Evolutionary conservation across 1,284 basidiomycete species (phyloP).

Genomic region (Heterobasidion parviporum): DNA sequence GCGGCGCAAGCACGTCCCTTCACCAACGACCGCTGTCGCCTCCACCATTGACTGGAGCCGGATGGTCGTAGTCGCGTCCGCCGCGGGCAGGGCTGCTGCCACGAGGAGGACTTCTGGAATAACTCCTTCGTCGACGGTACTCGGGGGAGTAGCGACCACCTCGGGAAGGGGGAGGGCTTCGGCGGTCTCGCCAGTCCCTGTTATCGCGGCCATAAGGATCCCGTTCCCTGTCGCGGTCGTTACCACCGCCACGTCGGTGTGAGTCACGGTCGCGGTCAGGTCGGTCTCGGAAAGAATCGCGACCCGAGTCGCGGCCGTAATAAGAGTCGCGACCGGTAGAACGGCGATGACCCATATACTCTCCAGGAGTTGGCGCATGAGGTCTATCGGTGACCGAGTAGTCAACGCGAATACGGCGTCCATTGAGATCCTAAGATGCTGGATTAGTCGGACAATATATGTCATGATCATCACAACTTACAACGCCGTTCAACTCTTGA

Average conservation of each 20-base stretch:
- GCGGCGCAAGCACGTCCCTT: slow-evolving; percentile 3
- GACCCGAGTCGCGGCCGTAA: slow-evolving; percentile 29
- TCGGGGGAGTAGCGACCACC: slow-evolving; percentile 65
- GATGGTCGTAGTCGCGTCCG: slow-evolving; percentile 41
- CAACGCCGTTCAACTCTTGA: slow-evolving; percentile 86
- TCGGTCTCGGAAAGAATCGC: slow-evolving; percentile 27
- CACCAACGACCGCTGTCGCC: slow-evolving; percentile 3
- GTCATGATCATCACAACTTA: slow-evolving; percentile 32
- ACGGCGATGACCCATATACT: slow-evolving; percentile 92
- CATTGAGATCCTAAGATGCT: slow-evolving; percentile 70
- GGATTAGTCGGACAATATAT: background rate
- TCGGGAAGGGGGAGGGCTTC: slow-evolving; percentile 56
- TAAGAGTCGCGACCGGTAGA: slow-evolving; percentile 57
- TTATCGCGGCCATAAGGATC: slow-evolving; percentile 31
- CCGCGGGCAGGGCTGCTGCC: slow-evolving; percentile 58
- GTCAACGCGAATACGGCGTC: slow-evolving; percentile 93
- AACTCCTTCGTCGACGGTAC: slow-evolving; percentile 63
- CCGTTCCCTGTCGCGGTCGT: slow-evolving; percentile 41
- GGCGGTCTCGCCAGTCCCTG: slow-evolving; percentile 45
- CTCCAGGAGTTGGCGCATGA: slow-evolving; percentile 93
- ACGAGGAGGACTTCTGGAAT: slow-evolving; percentile 70
- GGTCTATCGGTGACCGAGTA: slow-evolving; percentile 92
- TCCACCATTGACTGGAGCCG: background rate
- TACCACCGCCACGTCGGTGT: slow-evolving; percentile 38
- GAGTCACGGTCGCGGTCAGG: slow-evolving; percentile 33